Percentiles rank a stretch among this genome's conserved stretches.
phyloP scores from a whole-genome alignment of 331 rosid species.

The Telfairia occidentalis region DNA sequence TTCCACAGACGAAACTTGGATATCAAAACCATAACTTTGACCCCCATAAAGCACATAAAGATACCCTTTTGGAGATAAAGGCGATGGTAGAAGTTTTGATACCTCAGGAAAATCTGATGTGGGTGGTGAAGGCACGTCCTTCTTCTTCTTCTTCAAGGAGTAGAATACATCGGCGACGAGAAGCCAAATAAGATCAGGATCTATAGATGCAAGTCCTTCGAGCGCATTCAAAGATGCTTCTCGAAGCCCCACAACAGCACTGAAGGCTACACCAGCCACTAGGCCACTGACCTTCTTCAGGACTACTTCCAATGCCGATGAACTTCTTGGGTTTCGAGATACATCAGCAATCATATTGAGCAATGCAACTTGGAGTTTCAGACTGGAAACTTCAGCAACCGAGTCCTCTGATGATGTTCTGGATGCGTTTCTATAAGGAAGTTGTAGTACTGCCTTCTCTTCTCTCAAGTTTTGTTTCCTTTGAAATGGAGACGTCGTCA shows the following conservation, averaged over 20 bases:
- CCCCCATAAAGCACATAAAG: conserved; percentile 77
- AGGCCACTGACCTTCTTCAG: conserved; percentile 67
- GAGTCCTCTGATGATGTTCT: conserved; percentile 38
- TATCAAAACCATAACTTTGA: conserved; percentile 63
- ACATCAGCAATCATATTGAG: conserved; percentile 78
- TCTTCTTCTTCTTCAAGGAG: conserved; percentile 35
- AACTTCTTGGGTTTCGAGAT: conserved; percentile 42
- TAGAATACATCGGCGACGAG: conserved; percentile 75
- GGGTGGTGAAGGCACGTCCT: conserved; percentile 34
- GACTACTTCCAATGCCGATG: conserved; percentile 58
- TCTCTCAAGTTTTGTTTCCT: conserved; percentile 38
- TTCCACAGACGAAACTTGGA: conserved; percentile 50
- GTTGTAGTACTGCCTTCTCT: conserved; percentile 52
- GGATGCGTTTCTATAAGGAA: conserved; percentile 62
- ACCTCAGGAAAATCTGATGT: conserved; percentile 41
- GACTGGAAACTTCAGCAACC: conserved; percentile 56
- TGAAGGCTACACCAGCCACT: conserved; percentile 76
- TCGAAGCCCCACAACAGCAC: conserved; percentile 57
- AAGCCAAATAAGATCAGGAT: conserved; percentile 90
- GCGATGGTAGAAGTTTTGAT: conserved; percentile 43
- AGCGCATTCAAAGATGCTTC: conserved; percentile 72
- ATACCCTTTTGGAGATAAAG: conserved; percentile 41
- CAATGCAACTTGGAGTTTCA: conserved; percentile 78
- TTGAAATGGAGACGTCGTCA: conserved; percentile 58
- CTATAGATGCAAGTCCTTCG: conserved; percentile 66